Evolutionary conservation across 192 early-diverging fungal species (phyloP).

Genomic region (Funneliformis mosseae): DNA sequence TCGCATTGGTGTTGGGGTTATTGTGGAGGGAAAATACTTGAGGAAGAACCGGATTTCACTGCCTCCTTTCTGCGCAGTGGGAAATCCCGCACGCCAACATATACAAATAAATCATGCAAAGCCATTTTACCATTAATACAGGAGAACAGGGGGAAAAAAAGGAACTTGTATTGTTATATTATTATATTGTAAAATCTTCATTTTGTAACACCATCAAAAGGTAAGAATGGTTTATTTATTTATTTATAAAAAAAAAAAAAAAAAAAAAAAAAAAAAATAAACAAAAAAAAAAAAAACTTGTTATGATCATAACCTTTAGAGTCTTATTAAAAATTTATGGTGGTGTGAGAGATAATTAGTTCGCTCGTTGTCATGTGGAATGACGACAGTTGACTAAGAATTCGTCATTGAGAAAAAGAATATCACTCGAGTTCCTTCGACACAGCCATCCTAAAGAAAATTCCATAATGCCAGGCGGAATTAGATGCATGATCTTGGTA

Average conservation of each 20-base stretch:
- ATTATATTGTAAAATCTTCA: background rate
- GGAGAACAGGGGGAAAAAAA: background rate
- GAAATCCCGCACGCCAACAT: background rate
- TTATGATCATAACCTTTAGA: background rate
- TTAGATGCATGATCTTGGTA: background rate
- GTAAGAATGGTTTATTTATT: too few species aligned
- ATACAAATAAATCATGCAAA: constrained; percentile 1
- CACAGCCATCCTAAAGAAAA: background rate
- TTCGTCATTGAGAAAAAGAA: background rate
- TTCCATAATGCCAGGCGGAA: background rate
- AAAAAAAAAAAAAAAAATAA: too few species aligned
- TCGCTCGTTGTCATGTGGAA: background rate
- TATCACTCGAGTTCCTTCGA: background rate
- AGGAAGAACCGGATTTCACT: background rate
- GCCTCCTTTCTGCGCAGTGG: background rate
- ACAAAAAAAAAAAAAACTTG: background rate
- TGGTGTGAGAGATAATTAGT: background rate
- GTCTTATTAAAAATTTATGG: background rate
- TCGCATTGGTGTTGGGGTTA: background rate
- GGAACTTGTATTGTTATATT: background rate
- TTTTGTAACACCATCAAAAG: background rate
- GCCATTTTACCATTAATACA: background rate
- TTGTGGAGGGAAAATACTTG: background rate
- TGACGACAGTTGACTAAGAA: background rate
- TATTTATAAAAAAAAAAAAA: too few species aligned